Conservation (phyloP, 1,284 basidiomycete genomes). For the Trichosporon sp. region DNA sequence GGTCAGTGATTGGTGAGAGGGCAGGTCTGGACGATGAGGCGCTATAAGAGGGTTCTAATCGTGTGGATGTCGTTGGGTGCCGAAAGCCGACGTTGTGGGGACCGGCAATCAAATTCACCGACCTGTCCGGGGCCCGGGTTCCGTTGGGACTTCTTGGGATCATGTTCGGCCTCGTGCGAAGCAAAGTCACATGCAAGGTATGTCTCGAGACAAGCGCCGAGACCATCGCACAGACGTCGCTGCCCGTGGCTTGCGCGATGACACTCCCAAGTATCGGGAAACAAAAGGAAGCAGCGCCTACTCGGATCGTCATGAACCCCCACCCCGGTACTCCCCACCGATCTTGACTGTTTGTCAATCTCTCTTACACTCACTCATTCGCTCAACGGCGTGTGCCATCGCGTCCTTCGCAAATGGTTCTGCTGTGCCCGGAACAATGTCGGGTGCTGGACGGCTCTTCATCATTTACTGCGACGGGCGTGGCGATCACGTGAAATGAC, state of each 20-base stretch:
- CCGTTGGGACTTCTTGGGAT: background rate
- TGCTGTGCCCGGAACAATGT: too few species aligned
- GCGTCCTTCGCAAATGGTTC: too few species aligned
- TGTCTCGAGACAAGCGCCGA: background rate
- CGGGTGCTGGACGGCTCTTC: too few species aligned
- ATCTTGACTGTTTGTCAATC: too few species aligned
- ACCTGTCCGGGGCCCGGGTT: constrained; percentile 9
- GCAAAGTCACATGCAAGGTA: background rate
- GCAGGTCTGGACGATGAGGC: background rate
- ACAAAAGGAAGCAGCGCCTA: background rate
- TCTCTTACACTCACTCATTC: too few species aligned
- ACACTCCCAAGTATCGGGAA: background rate
- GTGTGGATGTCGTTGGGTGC: background rate
- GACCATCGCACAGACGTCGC: background rate
- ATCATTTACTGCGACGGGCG: too few species aligned
- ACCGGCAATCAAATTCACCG: constrained; percentile 11
- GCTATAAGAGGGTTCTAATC: background rate
- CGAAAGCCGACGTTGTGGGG: constrained; percentile 10
- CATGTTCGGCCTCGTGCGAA: background rate
- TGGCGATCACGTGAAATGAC: too few species aligned
- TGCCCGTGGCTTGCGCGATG: background rate
- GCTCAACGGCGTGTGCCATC: too few species aligned
- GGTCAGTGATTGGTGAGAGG: background rate
- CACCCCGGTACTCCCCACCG: background rate
- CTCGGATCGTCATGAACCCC: background rate